Evolutionary conservation across 805 yeast genomes (phyloP).

Genomic region (Saccharomycopsis amapae): DNA sequence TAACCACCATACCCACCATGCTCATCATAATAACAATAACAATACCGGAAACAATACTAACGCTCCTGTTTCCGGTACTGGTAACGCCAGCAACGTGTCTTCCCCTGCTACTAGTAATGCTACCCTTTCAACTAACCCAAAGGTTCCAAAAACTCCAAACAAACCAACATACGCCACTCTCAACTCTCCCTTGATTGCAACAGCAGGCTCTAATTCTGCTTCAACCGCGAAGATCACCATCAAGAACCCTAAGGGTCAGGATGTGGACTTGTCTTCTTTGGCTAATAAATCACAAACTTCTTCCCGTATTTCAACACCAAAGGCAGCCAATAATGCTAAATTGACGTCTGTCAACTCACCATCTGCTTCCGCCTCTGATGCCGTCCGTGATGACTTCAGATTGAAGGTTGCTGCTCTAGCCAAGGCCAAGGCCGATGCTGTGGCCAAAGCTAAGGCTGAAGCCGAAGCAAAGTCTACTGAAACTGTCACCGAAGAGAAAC

Average conservation of each 20-base stretch:
- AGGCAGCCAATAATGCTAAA: constrained; percentile 15
- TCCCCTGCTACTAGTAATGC: not conserved
- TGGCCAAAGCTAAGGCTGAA: constrained; percentile 5
- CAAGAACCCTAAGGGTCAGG: constrained; percentile 12
- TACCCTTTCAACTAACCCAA: not conserved
- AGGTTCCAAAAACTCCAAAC: not conserved
- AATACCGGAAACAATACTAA: not conserved
- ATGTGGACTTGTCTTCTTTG: constrained; percentile 6
- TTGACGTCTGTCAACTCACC: not conserved
- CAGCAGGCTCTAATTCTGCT: not conserved
- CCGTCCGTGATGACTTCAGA: too few species aligned
- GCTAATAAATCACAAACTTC: constrained; percentile 14
- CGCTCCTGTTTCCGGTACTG: not conserved
- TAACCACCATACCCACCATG: constrained; percentile 6
- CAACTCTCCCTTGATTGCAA: not conserved
- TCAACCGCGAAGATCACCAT: constrained; percentile 7
- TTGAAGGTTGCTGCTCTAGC: constrained; percentile 21
- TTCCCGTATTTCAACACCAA: constrained; percentile 16
- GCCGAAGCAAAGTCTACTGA: too few species aligned
- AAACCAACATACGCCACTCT: not conserved
- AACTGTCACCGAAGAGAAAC: not conserved
- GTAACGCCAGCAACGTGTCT: not conserved
- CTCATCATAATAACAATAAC: not conserved
- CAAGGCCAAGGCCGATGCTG: constrained; percentile 14
- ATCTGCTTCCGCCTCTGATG: not conserved